Evolutionary conservation across 1,284 basidiomycete species (phyloP), one percentile per base, ranked within the genome.

Genomic region (Pholiota adiposa): DNA sequence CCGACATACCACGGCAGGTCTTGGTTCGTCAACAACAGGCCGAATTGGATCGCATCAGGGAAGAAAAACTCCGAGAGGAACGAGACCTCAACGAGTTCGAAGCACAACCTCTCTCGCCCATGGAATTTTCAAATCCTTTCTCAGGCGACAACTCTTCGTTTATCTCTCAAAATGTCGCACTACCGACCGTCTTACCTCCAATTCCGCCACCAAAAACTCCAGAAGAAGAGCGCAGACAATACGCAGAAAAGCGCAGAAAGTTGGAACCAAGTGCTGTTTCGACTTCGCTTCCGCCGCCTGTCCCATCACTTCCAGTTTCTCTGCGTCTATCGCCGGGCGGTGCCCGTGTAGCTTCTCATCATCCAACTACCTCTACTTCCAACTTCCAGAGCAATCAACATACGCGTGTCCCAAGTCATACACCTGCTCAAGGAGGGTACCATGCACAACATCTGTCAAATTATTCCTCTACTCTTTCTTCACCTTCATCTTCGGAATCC

Each of bases 51-150:
- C 21, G 29, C 4, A 18, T 29, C 12, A 23, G 43, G 38, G 18
- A 55, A 29, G 29, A 38, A 25, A 14, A 44, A 23, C 54, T 41
- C 27, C 21, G 25, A 46, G 31, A 29, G 7, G 52, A 41, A 27
- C 18, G 51, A 34, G 63, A 33, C 49, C 29, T 51, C 58, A 9
- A 4, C 14, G 56, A 56, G 14, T 19, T 16, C 33, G 34, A 43
- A 31, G 29, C 38, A 4, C 36, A 44, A 19, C 54, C 54, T n/a
- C 48, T 64, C 9, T 61, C 63, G 29, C 63, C 63, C 1, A 58
- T 64, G 59, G 41, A 60, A 5, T 63, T 65, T 27, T 59, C 60
- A 6, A 58, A 62, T 34, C 62, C 62, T 8, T 58, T 58, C 25
- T 9, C 27, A 3, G 21, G 21, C 29, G 41, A 34, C 23, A 46